Evolutionary conservation across 495 filamentous ascomycete species (phyloP), one percentile per base, ranked within the genome.

Genomic region (Terfezia boudieri): DNA sequence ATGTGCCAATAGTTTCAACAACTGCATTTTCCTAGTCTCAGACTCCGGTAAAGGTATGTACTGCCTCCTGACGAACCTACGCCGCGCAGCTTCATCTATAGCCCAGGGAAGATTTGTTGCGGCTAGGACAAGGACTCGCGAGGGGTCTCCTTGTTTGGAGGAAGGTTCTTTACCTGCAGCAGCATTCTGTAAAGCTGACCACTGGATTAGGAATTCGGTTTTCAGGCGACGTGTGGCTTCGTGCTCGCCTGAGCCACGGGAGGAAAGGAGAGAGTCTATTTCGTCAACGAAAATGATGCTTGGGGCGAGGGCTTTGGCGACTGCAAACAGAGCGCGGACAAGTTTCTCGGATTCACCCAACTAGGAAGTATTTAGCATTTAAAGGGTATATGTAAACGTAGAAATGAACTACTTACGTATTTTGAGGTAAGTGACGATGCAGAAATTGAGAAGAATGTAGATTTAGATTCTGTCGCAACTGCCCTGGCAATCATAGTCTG

Each of bases 241-340:
- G 63, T 96, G 82, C 61, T 99, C 90, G 7, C 86, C 80, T 2
- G 76, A 78, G 0, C 86, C 86, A 22, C 90, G 77, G 2, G 87
- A 76, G 0, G 86, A 92, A 1, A 99, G 73, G 6, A 99, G 69
- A 1, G 90, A 95, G 66, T 99, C 90, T 61, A 99, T 99, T 65
- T 99, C 90, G 61, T 99, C 90, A 7, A 99, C 88, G 59, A 99
- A 99, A 59, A 99, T 99, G 67, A 99, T 96, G 55, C 82, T 86
- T 0, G 90, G 90, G 0, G 90, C 89, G 32, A 96, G 76, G 16
- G 79, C 75, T 63, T 94, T 94, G 23, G 90, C 89, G 8, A 96
- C 72, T 0, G 78, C 78, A 63, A 99, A 99, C 16, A 96, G 74
- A 1, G 92, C 90, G 16, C 87, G 79, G 5, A 99, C 90, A 17